A percentile compares a stretch with the other conserved stretches of the same genome.
Evolutionary conservation across 2,329 filamentous ascomycete species (phyloP).

Genomic region (Trichoderma pleuroti): DNA sequence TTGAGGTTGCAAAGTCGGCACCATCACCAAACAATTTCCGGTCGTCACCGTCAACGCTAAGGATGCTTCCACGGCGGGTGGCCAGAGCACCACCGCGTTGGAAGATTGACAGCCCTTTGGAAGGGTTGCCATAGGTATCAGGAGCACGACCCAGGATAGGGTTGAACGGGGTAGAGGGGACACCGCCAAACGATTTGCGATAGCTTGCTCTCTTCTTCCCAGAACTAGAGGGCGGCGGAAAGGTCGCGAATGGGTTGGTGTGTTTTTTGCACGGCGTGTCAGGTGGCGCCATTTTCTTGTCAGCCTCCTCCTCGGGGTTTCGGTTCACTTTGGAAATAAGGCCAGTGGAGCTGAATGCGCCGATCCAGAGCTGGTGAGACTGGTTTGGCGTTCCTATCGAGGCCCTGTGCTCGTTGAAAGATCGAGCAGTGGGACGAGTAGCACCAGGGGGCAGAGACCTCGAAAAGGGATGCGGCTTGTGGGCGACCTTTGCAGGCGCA

Average conservation of each 20-base stretch:
- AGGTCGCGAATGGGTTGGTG: constrained; percentile 63
- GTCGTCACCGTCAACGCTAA: constrained; percentile 79
- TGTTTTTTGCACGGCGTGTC: constrained; percentile 96
- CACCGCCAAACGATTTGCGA: constrained; percentile 67
- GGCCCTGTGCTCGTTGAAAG: constrained; percentile 30
- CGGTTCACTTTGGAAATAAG: constrained; percentile 93
- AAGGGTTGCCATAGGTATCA: constrained; percentile 52
- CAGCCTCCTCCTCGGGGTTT: constrained; percentile 65
- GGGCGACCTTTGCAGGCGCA: constrained; percentile 29
- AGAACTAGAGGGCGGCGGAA: constrained; percentile 55
- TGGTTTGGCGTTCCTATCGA: constrained; percentile 45
- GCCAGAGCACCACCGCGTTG: constrained; percentile 49
- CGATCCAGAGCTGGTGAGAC: constrained; percentile 62
- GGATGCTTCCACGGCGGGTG: constrained; percentile 62
- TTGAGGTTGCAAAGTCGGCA: constrained; percentile 26
- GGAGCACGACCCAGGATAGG: constrained; percentile 47
- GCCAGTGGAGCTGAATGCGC: constrained; percentile 91
- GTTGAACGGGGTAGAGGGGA: constrained; percentile 79
- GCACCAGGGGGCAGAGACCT: constrained; percentile 39
- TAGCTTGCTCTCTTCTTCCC: constrained; percentile 60
- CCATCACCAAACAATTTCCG: constrained; percentile 43
- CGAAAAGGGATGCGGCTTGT: constrained; percentile 36
- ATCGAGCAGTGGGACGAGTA: constrained; percentile 33
- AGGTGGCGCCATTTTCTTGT: constrained; percentile 68
- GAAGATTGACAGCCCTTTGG: constrained; percentile 65